phyloP scores from a whole-genome alignment of 495 filamentous ascomycete genomes.

The Xylaria grammica region DNA sequence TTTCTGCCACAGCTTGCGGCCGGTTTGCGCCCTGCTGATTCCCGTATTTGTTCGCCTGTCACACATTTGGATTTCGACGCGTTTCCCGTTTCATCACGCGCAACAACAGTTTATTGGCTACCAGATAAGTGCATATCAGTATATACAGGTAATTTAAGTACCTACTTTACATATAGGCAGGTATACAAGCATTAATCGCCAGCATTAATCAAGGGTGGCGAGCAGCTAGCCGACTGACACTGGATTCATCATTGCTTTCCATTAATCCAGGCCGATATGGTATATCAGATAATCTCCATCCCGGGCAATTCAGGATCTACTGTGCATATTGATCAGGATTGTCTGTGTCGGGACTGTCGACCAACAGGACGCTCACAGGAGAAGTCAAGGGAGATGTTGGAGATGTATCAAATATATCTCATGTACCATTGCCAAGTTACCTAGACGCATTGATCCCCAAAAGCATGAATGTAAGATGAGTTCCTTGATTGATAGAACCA shows the following conservation, averaged over 20 bases:
- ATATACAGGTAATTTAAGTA: too few species aligned
- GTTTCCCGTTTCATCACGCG: constrained; percentile 12
- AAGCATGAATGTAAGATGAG: background rate
- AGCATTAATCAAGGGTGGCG: too few species aligned
- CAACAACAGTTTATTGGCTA: background rate
- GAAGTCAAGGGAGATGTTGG: background rate
- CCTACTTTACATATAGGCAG: too few species aligned
- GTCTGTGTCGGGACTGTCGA: background rate
- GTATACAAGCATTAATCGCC: background rate
- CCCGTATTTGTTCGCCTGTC: constrained; percentile 1
- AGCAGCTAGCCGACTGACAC: too few species aligned
- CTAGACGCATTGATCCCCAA: background rate
- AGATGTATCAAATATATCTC: background rate
- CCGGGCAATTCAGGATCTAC: background rate
- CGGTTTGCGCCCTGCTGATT: background rate
- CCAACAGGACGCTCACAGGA: background rate
- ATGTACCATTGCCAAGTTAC: too few species aligned
- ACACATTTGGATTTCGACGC: constrained; percentile 12
- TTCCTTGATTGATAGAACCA: constrained; percentile 7
- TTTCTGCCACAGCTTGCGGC: background rate
- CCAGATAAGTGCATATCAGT: too few species aligned
- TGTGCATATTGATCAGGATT: background rate
- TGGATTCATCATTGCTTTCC: too few species aligned
- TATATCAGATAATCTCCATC: background rate
- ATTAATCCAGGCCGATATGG: background rate